Evolutionary conservation across 2,329 filamentous ascomycete species (phyloP).

Genomic region (Thermoascus crustaceus): DNA sequence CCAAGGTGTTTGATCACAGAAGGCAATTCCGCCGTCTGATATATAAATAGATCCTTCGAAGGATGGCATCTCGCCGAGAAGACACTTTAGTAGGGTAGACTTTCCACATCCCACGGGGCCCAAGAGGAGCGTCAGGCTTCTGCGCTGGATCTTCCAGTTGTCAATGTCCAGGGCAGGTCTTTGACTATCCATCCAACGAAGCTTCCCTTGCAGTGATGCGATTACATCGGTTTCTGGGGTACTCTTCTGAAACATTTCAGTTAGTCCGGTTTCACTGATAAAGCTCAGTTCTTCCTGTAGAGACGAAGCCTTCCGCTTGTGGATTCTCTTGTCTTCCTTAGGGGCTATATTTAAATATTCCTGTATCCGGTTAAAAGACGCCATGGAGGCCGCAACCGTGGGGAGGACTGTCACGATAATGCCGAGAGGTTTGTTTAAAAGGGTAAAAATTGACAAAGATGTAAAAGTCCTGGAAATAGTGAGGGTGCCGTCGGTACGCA

Average conservation of each 20-base stretch:
- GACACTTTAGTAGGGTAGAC: constrained; percentile 13
- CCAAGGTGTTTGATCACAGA: constrained; percentile 23
- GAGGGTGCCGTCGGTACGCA: constrained; percentile 18
- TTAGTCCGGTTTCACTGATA: no score
- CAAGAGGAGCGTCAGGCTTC: constrained; percentile 13
- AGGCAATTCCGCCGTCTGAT: constrained; percentile 9
- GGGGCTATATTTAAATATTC: no score
- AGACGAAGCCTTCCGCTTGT: no score
- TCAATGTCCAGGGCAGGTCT: not conserved
- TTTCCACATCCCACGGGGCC: constrained; percentile 16
- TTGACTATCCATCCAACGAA: no score
- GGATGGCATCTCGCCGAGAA: constrained; percentile 13
- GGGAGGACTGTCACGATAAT: constrained; percentile 28
- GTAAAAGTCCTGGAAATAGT: constrained; percentile 31
- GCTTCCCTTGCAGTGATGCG: no score
- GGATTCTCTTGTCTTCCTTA: no score
- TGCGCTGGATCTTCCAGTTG: constrained; percentile 2
- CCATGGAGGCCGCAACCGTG: constrained; percentile 22
- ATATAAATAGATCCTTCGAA: constrained; percentile 8
- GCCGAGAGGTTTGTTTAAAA: constrained; percentile 28
- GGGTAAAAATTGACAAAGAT: constrained; percentile 29
- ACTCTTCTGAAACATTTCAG: no score
- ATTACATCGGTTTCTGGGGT: no score
- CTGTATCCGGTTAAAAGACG: constrained; percentile 2
- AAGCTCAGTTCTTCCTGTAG: no score